Evolutionary conservation across 768 basidiomycete species (phyloP).

Genomic region (Termitomyces sp.): DNA sequence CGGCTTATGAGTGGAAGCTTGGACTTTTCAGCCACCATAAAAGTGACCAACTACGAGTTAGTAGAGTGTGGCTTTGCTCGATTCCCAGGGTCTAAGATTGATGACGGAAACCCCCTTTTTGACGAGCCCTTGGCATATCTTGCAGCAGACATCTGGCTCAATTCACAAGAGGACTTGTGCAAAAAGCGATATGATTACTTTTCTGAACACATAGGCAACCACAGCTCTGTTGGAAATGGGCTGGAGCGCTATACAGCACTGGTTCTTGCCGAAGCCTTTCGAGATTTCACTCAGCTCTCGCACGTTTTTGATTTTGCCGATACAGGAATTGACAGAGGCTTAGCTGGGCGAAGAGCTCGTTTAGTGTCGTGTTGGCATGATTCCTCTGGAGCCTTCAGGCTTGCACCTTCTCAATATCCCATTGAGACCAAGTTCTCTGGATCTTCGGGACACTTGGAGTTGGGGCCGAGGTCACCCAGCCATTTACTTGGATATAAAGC

Average conservation of each 20-base stretch:
- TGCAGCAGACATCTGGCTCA: no score
- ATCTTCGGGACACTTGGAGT: no score
- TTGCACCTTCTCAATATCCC: neutral
- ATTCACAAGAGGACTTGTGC: neutral
- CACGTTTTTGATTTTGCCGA: neutral
- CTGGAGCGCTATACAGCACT: neutral
- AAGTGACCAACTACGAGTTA: no score
- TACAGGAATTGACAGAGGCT: neutral
- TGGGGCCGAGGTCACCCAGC: no score
- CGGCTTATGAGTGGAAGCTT: neutral
- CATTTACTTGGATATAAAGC: no score
- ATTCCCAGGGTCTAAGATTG: no score
- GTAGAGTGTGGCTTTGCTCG: no score
- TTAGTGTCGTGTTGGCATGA: slow-evolving; percentile 1
- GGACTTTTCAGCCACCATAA: neutral
- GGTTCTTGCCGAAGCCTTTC: neutral
- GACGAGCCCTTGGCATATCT: no score
- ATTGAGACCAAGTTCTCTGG: neutral
- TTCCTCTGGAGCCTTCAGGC: neutral
- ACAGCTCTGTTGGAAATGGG: neutral
- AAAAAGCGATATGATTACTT: neutral
- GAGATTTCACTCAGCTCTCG: neutral
- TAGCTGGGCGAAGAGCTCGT: neutral
- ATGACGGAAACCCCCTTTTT: no score
- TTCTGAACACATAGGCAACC: neutral